Conservation (phyloP, 768 basidiomycete genomes). For the Phallus indusiatus region DNA sequence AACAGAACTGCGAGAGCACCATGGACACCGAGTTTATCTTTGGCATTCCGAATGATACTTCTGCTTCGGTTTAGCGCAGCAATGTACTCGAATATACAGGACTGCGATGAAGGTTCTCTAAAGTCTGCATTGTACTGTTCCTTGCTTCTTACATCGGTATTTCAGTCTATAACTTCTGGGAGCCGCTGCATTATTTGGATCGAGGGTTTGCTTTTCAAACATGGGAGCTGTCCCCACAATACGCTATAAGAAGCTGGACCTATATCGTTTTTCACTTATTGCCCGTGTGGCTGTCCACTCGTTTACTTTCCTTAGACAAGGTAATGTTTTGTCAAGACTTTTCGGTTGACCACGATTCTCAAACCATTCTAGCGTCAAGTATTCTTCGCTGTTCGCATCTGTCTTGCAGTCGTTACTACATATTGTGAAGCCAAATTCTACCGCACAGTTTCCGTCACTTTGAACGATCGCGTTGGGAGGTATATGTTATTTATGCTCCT, state of each 20-base stretch:
- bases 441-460: conserved; percentile 64
- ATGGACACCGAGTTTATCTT: conserved; percentile 77
- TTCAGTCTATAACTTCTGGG: conserved; percentile 97
- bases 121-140: background rate
- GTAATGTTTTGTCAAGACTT: conserved; percentile 31
- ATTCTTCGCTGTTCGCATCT: conserved; percentile 84
- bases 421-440: conserved; percentile 78
- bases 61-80: conserved; percentile 74
- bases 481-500: conserved; percentile 84
- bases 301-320: conserved; percentile 57
- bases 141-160: background rate
- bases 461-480: conserved; percentile 87
- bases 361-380: conserved; percentile 53
- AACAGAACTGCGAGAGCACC: conserved; percentile 60
- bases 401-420: conserved; percentile 62
- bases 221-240: conserved; percentile 90
- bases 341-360: background rate
- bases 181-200: conserved; percentile 88
- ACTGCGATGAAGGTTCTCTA: conserved; percentile 88
- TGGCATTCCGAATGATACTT: conserved; percentile 76
- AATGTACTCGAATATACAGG: conserved; percentile 92
- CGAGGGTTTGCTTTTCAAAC: conserved; percentile 90
- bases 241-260: conserved; percentile 91
- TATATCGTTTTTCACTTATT: conserved; percentile 80
- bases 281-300: conserved; percentile 47